Evolutionary conservation across 108 stramenopile genomes (phyloP), one percentile per base, ranked within the genome.

Genomic region (Discostella pseudostelligera): DNA sequence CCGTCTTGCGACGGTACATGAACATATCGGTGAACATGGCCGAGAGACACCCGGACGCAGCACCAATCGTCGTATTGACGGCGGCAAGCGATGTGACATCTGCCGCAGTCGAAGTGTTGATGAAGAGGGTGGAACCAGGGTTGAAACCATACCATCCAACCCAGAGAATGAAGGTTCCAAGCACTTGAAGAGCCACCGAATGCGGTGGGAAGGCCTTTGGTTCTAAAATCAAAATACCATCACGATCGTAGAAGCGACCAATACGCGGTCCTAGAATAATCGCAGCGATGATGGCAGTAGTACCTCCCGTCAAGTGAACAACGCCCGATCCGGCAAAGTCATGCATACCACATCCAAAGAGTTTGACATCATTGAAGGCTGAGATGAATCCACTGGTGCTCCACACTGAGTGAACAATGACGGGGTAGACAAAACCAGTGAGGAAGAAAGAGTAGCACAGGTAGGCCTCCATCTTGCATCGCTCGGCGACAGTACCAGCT

Each of bases 111-210:
- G 60, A 22, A 59, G 69, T 80, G 48, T 81, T 81, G 65, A 94
- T 92, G 65, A 58, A 71, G 43, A 89, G 69, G 37, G 88, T 87
- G 13, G 92, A 93, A 42, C 88, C 92, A 32, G 87, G 77, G 84
- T 94, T 94, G 87, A 97, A 97, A 50, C 93, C 94, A 59, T 92
- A 94, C 94, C 96, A 94, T 62, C 92, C 93, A 66, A 93, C 85
- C 93, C 93, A 94, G 8, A 96, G 78, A 63, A 96, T 80, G 65
- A 96, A 86, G 26, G 84, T 88, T 44, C 93, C 84, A n/a, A 86
- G 74, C 9, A 70, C 50, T 35, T 66, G 35, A 25, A 90, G 71
- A 19, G 91, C 79, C 43, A 86, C 69, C 24, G 81, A 84, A 76
- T 92, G 90, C 57, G 84, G 82, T 11, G 77, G 85, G 44, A 72